These are phyloP conservation scores for Tetrapisispora pingtungensis DNA, from an alignment of 805 yeast genomes.

Conservation along the genomic window DNA sequence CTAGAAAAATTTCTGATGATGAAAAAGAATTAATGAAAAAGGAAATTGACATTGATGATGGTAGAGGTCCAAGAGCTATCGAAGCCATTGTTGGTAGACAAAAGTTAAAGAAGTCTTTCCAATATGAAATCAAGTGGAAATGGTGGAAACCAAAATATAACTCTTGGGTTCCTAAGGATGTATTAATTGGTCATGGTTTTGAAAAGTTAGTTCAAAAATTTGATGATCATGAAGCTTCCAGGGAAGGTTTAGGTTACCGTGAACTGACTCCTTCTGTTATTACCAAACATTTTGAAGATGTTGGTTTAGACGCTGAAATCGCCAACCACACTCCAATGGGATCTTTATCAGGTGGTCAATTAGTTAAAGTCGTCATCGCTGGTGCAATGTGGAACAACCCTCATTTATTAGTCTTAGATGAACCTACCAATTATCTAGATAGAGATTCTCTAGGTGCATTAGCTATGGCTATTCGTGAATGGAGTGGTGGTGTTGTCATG, in stretches of 20 bases:
- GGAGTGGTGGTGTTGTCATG: conserved; percentile 98
- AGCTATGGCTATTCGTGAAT: conserved; percentile 94
- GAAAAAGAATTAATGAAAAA: conserved; percentile 64
- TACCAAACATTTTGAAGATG: conserved; percentile 93
- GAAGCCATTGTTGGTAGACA: conserved; percentile 97
- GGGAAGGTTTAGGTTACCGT: conserved; percentile 98
- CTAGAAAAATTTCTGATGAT: conserved; percentile 73
- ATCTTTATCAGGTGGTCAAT: conserved; percentile 93
- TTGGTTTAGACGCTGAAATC: conserved; percentile 94
- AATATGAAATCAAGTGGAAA: conserved; percentile 93
- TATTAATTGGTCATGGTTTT: conserved; percentile 72
- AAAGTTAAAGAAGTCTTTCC: conserved; percentile 91
- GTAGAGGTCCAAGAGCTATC: conserved; percentile 75
- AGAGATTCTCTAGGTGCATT: conserved; percentile 96
- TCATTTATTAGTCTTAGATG: conserved; percentile 89
- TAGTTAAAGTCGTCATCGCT: conserved; percentile 96
- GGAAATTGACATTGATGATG: conserved; percentile 73
- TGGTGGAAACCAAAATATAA: conserved; percentile 86
- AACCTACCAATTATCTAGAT: conserved; percentile 96
- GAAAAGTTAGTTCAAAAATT: conserved; percentile 88
- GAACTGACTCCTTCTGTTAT: conserved; percentile 85
- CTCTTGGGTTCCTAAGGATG: conserved; percentile 85
- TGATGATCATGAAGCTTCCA: conserved; percentile 97
- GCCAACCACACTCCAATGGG: conserved; percentile 98
- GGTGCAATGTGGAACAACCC: conserved; percentile 99